phyloP scores from a whole-genome alignment of 768 basidiomycete genomes.

The Naganishia vaughanmartiniae region DNA sequence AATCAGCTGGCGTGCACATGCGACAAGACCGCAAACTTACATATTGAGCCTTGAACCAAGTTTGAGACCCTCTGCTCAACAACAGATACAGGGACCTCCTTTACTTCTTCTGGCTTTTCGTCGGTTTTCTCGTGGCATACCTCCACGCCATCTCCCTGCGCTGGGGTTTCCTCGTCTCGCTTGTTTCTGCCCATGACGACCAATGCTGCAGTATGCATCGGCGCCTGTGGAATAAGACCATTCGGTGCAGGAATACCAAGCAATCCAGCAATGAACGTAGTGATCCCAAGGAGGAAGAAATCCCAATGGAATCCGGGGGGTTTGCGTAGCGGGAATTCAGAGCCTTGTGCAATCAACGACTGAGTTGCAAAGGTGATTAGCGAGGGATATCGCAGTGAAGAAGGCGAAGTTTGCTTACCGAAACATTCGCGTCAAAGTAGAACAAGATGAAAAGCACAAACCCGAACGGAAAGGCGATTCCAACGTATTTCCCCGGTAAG shows the following conservation, averaged over 20 bases:
- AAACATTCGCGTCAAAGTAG: constrained; percentile 93
- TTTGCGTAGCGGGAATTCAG: constrained; percentile 83
- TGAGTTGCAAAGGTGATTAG: constrained; percentile 42
- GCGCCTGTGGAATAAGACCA: constrained; percentile 63
- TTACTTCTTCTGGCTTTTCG: constrained; percentile 31
- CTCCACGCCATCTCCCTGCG: constrained; percentile 29
- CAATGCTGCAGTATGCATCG: constrained; percentile 84
- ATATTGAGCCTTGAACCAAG: constrained; percentile 73
- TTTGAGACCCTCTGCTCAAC: constrained; percentile 94
- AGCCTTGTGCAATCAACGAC: constrained; percentile 89
- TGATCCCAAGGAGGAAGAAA: constrained; percentile 85
- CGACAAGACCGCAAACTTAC: constrained; percentile 52
- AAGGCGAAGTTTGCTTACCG: constrained; percentile 58
- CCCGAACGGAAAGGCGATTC: constrained; percentile 84
- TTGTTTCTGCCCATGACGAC: constrained; percentile 60
- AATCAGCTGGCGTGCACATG: background rate
- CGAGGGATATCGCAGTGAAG: constrained; percentile 28
- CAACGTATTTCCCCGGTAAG: constrained; percentile 81
- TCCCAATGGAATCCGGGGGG: constrained; percentile 68
- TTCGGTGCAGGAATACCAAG: constrained; percentile 51
- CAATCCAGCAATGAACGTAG: constrained; percentile 81
- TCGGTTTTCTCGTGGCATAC: constrained; percentile 10
- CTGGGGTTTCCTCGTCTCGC: constrained; percentile 28
- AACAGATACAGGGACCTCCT: constrained; percentile 59
- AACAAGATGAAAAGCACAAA: constrained; percentile 84